Base-by-base conservation (phyloP, 257 asterid genomes). In the Solanum dulcamara region DNA sequence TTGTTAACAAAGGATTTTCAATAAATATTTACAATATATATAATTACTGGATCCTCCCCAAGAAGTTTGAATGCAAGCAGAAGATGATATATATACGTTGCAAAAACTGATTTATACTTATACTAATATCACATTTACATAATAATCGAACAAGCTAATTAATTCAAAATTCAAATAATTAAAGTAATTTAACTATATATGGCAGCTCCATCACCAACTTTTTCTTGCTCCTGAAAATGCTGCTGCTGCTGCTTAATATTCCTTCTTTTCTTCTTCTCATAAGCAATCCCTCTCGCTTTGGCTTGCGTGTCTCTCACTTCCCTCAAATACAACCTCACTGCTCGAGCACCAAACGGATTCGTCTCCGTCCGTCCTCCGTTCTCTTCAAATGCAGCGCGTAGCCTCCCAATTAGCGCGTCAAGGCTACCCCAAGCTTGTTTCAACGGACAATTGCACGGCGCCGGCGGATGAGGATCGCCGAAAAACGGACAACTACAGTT, bases 361-460 rank as follows among this genome's bases (percentile, higher is more conserved):
- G 88, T 81, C 87, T 92, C 94, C 12, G 92, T 90, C 7, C 80
- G 42, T 14, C 94, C 94, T 0, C 94, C 94, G 79, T 91, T 92
- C 91, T 92, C 94, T 79, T 92, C 94, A 57, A 87, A 92, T 51
- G 94, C 93, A 44, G 94, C 94, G 85, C 94, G 92, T 77, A 91
- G 89, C 72, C 94, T 87, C 10, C 94, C 94, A 17, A 92, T 91
- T 0, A 92, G 93, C 72, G 94, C 93, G 88, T 92, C 94, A 20
- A 92, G 93, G 86, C 94, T 92, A 33, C 94, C 94, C 94, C 94
- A 91, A 5, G 94, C 94, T 83, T 92, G 94, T 26, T 18, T 71
- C 42, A 91, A 88, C 59, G 94, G 94, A 86, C 94, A 92, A 1
- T 93, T 90, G 4, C 83, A 77, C 57, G 64, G 64, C n/a, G 44